phyloP scores from a whole-genome alignment of 2,329 filamentous ascomycete genomes.

The Elsinoe australis region DNA sequence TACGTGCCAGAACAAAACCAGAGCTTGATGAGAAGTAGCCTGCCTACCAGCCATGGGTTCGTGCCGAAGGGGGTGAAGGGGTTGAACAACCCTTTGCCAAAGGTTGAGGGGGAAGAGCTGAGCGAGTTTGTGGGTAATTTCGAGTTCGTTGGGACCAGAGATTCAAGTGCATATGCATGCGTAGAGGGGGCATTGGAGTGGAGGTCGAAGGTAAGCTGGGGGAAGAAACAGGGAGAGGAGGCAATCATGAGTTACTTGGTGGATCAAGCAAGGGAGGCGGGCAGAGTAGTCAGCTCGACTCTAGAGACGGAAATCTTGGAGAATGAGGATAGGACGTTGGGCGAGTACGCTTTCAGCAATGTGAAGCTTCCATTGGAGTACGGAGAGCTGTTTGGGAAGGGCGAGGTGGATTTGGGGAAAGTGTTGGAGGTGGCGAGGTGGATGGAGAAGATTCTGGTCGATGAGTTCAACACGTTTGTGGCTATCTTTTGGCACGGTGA shows the following conservation, averaged over 20 bases:
- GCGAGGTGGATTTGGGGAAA: constrained; percentile 24
- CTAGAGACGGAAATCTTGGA: constrained; percentile 67
- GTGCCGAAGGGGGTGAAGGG: constrained; percentile 19
- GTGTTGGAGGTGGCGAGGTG: constrained; percentile 35
- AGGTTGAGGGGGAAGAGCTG: constrained; percentile 36
- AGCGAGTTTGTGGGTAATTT: constrained; percentile 43
- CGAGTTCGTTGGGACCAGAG: constrained; percentile 35
- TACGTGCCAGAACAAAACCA: constrained; percentile 75
- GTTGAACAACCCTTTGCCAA: constrained; percentile 35
- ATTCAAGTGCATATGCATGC: constrained; percentile 64
- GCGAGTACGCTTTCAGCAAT: constrained; percentile 63
- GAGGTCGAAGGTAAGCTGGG: constrained; percentile 43
- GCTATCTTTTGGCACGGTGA: constrained; percentile 54
- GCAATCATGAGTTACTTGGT: constrained; percentile 58
- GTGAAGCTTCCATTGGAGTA: constrained; percentile 60
- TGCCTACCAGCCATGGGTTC: constrained; percentile 79
- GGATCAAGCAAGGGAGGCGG: constrained; percentile 57
- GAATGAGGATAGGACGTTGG: constrained; percentile 54
- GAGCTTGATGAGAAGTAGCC: constrained; percentile 59
- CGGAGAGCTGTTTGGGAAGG: constrained; percentile 28
- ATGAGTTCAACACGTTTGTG: constrained; percentile 65
- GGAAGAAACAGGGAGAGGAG: constrained; percentile 54
- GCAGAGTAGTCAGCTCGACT: constrained; percentile 49
- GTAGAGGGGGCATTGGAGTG: constrained; percentile 65
- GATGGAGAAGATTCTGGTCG: constrained; percentile 37